A percentile compares a stretch with the other conserved stretches of the same genome.
Conservation (phyloP, 2,329 filamentous ascomycete genomes). For the Colletotrichum euphorbiae region DNA sequence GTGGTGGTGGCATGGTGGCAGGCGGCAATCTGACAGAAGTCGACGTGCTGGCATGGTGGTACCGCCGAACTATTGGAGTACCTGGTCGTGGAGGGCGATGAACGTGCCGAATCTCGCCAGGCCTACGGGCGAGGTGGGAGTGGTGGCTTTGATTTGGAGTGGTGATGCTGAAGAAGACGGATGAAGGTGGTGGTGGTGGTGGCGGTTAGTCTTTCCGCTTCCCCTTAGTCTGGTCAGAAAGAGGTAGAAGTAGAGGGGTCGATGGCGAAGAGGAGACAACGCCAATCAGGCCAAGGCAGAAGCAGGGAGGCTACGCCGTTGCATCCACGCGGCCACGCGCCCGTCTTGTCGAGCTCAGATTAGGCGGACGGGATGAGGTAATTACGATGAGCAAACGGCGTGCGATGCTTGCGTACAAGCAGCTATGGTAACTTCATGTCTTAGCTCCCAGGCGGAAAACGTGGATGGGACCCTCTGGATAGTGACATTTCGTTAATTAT, state of each 20-base stretch:
- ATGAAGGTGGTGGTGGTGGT: constrained; percentile 1
- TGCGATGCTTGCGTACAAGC: neutral
- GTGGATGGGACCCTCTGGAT: neutral
- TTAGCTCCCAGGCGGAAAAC: neutral
- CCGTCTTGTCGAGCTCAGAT: neutral
- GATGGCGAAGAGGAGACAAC: neutral
- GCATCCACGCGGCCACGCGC: constrained; percentile 17
- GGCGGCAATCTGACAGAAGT: constrained; percentile 31
- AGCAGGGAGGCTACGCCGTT: neutral
- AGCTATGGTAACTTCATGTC: no score
- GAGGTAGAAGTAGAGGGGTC: constrained; percentile 10
- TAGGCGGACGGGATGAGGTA: constrained; percentile 20
- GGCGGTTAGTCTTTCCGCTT: constrained; percentile 23
- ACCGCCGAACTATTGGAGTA: constrained; percentile 28
- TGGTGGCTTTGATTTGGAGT: constrained; percentile 21
- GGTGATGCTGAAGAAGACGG: constrained; percentile 3
- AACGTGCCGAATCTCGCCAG: constrained; percentile 30
- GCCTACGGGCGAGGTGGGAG: neutral
- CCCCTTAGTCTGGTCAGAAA: constrained; percentile 17
- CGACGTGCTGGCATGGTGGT: constrained; percentile 21
- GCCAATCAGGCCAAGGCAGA: neutral
- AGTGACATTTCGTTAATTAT: neutral
- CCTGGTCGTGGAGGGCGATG: constrained; percentile 26
- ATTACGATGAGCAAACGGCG: constrained; percentile 24
- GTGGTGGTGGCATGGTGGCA: neutral